Evolutionary conservation across 352 stramenopile species (phyloP).

Genomic region (Pythium phragmiticola): DNA sequence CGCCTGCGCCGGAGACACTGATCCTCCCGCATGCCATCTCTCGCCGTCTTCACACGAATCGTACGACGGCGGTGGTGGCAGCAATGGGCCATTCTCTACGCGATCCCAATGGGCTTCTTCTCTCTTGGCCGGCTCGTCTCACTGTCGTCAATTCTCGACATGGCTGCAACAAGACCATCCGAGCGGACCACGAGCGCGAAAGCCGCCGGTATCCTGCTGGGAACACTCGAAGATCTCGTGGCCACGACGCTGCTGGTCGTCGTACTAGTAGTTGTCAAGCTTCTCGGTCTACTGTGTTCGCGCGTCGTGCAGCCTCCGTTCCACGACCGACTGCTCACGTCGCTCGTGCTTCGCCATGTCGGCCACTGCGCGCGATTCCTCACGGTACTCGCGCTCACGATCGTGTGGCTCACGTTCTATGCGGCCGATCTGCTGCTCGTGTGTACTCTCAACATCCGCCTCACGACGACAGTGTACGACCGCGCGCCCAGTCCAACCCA

Average conservation of each 20-base stretch:
- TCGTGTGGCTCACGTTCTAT: slow-evolving; percentile 28
- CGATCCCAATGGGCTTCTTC: slow-evolving; percentile 3
- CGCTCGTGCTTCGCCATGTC: not conserved
- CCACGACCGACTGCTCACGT: not conserved
- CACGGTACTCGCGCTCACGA: slow-evolving; percentile 29
- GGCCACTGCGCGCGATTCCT: not conserved
- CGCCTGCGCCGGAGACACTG: not conserved
- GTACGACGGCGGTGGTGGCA: slow-evolving; percentile 2
- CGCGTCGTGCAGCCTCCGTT: not conserved
- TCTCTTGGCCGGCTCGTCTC: not conserved
- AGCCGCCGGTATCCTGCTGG: slow-evolving; percentile 1
- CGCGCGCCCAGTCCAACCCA: slow-evolving; percentile 34
- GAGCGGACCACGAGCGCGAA: not conserved
- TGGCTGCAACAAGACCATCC: not conserved
- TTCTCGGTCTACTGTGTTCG: not conserved
- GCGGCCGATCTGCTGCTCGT: slow-evolving; percentile 46
- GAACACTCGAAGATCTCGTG: slow-evolving; percentile 4
- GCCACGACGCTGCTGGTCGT: slow-evolving; percentile 3
- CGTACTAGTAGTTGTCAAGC: slow-evolving; percentile 6
- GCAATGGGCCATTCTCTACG: slow-evolving; percentile 4
- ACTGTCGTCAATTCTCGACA: slow-evolving; percentile 5
- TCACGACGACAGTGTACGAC: slow-evolving; percentile 38
- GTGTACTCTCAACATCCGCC: slow-evolving; percentile 38
- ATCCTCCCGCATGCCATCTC: not conserved
- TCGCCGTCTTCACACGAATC: not conserved